Conservation (phyloP, 805 yeast species). For the Candida argentea region DNA sequence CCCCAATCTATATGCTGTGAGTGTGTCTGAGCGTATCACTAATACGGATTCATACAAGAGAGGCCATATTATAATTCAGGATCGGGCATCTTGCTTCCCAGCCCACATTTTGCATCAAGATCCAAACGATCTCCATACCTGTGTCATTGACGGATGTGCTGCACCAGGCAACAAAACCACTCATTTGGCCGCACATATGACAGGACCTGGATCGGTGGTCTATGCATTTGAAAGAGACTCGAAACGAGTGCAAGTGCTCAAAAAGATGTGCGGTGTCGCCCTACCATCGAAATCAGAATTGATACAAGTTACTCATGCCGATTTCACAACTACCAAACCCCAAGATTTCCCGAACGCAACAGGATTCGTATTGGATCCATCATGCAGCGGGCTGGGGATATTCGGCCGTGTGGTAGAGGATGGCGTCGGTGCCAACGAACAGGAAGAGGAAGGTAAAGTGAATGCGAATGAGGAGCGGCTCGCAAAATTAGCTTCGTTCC, state of each 20-base stretch:
- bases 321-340: slow-evolving; percentile 56
- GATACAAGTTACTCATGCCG: slow-evolving; percentile 48
- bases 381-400: slow-evolving; percentile 96
- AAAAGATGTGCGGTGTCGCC: slow-evolving; percentile 73
- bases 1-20: slow-evolving; percentile 72
- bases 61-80: slow-evolving; percentile 86
- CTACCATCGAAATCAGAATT: slow-evolving; percentile 15
- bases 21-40: slow-evolving; percentile 64
- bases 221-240: slow-evolving; percentile 85
- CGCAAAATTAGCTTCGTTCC: slow-evolving; percentile 72
- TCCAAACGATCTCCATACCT: slow-evolving; percentile 43
- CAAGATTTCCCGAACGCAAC: slow-evolving; percentile 53
- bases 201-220: slow-evolving; percentile 29
- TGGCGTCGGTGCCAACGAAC: slow-evolving; percentile 12
- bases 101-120: slow-evolving; percentile 58
- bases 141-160: slow-evolving; percentile 86
- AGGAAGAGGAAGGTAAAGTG: slow-evolving; percentile 36
- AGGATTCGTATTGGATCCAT: slow-evolving; percentile 88
- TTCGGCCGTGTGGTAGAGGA: slow-evolving; percentile 77
- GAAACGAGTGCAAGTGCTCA: slow-evolving; percentile 57
- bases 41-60: slow-evolving; percentile 54
- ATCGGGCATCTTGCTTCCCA: slow-evolving; percentile 95
- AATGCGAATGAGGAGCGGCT: slow-evolving; percentile 50
- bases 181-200: slow-evolving; percentile 65
- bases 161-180: slow-evolving; percentile 99